A percentile compares a stretch with the other conserved stretches of the same genome.
Evolutionary conservation across 495 filamentous ascomycete species (phyloP).

Genomic region (Aspergillus ostianus): DNA sequence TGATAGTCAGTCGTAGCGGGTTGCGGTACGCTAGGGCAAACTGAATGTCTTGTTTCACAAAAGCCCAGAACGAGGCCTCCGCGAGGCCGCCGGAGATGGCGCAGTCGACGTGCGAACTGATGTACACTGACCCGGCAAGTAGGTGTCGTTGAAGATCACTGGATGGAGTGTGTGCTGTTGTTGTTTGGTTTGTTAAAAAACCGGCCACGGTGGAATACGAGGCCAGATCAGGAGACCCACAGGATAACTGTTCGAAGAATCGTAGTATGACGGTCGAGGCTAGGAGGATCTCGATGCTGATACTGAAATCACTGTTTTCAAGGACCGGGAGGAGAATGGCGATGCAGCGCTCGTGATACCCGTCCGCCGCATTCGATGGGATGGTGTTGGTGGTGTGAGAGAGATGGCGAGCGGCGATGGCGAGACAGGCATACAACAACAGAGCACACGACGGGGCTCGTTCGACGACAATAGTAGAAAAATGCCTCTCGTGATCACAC

Average conservation of each 20-base stretch:
- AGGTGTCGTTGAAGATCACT: conserved; percentile 42
- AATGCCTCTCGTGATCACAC: conserved; percentile 37
- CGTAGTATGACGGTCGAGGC: conserved; percentile 42
- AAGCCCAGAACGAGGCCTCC: conserved; percentile 44
- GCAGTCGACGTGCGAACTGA: conserved; percentile 41
- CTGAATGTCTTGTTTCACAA: conserved; percentile 45
- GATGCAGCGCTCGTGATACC: conserved; percentile 44
- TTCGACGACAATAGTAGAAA: conserved; percentile 34
- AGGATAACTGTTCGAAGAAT: conserved; percentile 44
- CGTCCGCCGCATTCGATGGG: conserved; percentile 35
- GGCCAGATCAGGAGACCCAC: conserved; percentile 18
- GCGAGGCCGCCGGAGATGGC: conserved; percentile 39
- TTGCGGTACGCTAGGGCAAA: conserved; percentile 39
- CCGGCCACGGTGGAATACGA: not conserved
- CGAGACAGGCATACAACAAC: conserved; percentile 40
- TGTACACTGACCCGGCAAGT: conserved; percentile 44
- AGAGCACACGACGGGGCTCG: conserved; percentile 35
- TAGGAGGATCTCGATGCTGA: conserved; percentile 41
- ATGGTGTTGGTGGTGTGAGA: conserved; percentile 35
- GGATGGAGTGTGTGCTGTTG: conserved; percentile 33
- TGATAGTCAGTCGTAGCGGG: conserved; percentile 36
- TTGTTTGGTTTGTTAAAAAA: not conserved
- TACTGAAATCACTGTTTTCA: conserved; percentile 34
- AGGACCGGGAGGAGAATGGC: conserved; percentile 40
- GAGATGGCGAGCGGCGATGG: conserved; percentile 42